A percentile compares a stretch with the other conserved stretches of the same genome.
These are phyloP conservation scores for Parietichytrium sp. DNA, from an alignment of 108 stramenopile species.

Conservation along the genomic window DNA sequence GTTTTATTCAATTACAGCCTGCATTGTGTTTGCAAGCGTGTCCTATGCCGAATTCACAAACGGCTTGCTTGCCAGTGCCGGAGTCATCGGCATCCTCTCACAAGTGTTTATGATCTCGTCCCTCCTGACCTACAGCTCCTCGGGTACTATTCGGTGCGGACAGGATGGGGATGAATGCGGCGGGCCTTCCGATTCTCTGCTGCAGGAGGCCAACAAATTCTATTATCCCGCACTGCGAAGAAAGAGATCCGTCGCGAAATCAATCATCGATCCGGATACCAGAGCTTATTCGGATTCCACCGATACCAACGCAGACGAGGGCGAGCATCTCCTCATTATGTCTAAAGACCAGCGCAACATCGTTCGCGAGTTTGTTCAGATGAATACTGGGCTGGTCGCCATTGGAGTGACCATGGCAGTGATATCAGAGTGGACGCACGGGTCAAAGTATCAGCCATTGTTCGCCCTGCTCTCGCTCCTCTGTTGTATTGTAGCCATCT, in stretches of 20 bases:
- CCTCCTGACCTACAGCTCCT: conserved; percentile 8
- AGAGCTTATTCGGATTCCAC: too few species aligned
- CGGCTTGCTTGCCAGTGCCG: conserved; percentile 22
- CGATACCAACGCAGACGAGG: neutral
- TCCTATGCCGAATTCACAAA: neutral
- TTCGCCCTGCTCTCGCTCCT: conserved; percentile 23
- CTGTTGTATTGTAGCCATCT: conserved; percentile 32
- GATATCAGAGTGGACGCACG: conserved; percentile 11
- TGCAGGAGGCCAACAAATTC: too few species aligned
- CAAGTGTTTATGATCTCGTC: conserved; percentile 33
- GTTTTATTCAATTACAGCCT: conserved; percentile 1
- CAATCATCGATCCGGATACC: conserved; percentile 2
- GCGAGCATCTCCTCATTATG: neutral
- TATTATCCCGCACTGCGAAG: too few species aligned
- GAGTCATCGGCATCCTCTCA: conserved; percentile 32
- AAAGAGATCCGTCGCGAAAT: conserved; percentile 2
- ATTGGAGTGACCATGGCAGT: neutral
- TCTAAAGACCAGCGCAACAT: neutral
- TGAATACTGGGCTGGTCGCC: conserved; percentile 1
- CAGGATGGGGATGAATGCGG: too few species aligned
- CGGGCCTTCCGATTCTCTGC: too few species aligned
- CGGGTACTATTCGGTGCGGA: too few species aligned
- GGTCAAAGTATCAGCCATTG: neutral
- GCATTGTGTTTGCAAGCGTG: neutral
- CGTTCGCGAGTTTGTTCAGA: conserved; percentile 8